A percentile compares a stretch with the other conserved stretches of the same genome.
phyloP scores from a whole-genome alignment of 2,329 filamentous ascomycete genomes.

The Magnaporthales sp. region DNA sequence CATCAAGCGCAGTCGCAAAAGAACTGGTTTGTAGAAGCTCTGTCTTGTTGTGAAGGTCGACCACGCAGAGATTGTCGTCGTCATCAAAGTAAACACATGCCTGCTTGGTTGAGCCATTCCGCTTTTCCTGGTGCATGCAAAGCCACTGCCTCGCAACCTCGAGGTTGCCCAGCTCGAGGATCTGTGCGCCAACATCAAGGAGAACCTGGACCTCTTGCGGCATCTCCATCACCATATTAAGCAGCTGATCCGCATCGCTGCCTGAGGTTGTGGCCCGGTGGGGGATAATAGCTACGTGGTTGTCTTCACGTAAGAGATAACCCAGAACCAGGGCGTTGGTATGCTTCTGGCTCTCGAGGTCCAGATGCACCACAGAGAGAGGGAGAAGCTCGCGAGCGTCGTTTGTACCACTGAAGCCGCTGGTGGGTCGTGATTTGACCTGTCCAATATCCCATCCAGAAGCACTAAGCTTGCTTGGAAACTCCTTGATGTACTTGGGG shows the following conservation, averaged over 20 bases:
- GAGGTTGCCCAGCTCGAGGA: slow-evolving; percentile 54
- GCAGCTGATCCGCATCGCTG: slow-evolving; percentile 30
- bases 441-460: slow-evolving; percentile 60
- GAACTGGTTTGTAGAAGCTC: slow-evolving; percentile 50
- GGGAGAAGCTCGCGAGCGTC: slow-evolving; percentile 53
- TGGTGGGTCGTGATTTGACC: slow-evolving; percentile 37
- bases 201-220: slow-evolving; percentile 43
- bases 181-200: slow-evolving; percentile 62
- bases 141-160: slow-evolving; percentile 48
- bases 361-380: slow-evolving; percentile 42
- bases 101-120: slow-evolving; percentile 18
- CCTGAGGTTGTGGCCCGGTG: slow-evolving; percentile 12
- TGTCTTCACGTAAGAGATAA: slow-evolving; percentile 38
- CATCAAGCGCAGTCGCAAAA: slow-evolving; percentile 44
- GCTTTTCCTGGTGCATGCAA: slow-evolving; percentile 8
- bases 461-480: slow-evolving; percentile 51
- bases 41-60: slow-evolving; percentile 35
- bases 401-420: slow-evolving; percentile 64
- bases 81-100: slow-evolving; percentile 51
- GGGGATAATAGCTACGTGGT: slow-evolving; percentile 36
- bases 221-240: slow-evolving; percentile 33
- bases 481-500: slow-evolving; percentile 52
- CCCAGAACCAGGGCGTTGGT: slow-evolving; percentile 61
- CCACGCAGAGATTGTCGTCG: slow-evolving; percentile 42
- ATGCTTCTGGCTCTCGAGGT: slow-evolving; percentile 44